Conservation (phyloP, 2,329 filamentous ascomycete genomes). For the Penicillium sp. region DNA sequence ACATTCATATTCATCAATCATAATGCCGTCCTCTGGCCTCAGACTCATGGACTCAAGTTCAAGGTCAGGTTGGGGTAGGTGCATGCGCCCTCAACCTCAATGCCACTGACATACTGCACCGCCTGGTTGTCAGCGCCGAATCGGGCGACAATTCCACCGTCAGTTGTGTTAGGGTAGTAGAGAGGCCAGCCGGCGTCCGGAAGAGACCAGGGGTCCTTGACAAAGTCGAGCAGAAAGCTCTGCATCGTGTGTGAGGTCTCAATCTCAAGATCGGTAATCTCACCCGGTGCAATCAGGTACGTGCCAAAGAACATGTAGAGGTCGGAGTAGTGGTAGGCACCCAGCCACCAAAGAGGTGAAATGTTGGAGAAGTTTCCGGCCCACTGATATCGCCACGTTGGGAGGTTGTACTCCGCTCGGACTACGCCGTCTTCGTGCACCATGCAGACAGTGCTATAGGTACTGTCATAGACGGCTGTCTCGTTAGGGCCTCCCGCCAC, state of each 20-base stretch:
- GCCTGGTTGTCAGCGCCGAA: background rate
- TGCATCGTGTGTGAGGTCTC: background rate
- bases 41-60: background rate
- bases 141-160: background rate
- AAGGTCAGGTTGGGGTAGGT: background rate
- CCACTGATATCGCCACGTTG: conserved; percentile 40
- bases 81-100: background rate
- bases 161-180: background rate
- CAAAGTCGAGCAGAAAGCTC: background rate
- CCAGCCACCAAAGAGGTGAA: conserved; percentile 20
- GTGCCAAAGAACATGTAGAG: background rate
- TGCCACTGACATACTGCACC: background rate
- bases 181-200: background rate
- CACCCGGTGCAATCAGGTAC: background rate
- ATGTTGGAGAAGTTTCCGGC: conserved; percentile 41
- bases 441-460: conserved; percentile 26
- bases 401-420: conserved; percentile 24
- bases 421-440: conserved; percentile 17
- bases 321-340: background rate
- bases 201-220: background rate
- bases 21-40: background rate
- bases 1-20: background rate
- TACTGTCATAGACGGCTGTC: conserved; percentile 2
- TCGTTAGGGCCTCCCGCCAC: conserved; percentile 11
- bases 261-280: background rate